Evolutionary conservation across 495 filamentous ascomycete genomes (phyloP).

Genomic region (Terfezia boudieri): DNA sequence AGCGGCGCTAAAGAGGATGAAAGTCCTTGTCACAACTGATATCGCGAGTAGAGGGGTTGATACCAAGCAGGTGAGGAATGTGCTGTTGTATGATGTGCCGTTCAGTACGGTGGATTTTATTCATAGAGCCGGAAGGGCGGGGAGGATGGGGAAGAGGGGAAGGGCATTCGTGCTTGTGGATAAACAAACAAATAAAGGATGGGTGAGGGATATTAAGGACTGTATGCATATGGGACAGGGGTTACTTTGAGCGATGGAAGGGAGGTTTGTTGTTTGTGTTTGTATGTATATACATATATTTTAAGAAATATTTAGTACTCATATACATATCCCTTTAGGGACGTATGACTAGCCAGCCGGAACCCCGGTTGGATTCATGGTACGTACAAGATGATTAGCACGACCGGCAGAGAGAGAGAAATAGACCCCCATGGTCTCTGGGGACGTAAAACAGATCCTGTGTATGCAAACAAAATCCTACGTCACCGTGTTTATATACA

Average conservation of each 20-base stretch:
- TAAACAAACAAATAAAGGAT: conserved; percentile 61
- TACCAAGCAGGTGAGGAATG: conserved; percentile 73
- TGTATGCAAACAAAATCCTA: too few relatives aligned
- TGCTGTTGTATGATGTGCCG: conserved; percentile 85
- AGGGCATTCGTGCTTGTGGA: conserved; percentile 77
- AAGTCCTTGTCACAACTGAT: conserved; percentile 86
- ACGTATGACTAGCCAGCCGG: too few relatives aligned
- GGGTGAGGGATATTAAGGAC: conserved; percentile 47
- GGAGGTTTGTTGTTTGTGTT: too few relatives aligned
- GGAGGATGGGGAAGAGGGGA: conserved; percentile 78
- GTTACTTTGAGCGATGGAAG: background rate
- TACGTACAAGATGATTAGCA: too few relatives aligned
- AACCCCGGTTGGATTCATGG: too few relatives aligned
- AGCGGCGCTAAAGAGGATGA: conserved; percentile 34
- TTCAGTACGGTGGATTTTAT: conserved; percentile 95
- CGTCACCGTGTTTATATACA: too few relatives aligned
- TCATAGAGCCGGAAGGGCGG: conserved; percentile 74
- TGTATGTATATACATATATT: too few relatives aligned
- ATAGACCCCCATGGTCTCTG: too few relatives aligned
- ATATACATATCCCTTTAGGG: too few relatives aligned
- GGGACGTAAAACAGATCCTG: too few relatives aligned
- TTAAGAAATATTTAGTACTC: too few relatives aligned
- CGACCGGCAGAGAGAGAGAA: too few relatives aligned
- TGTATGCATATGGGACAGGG: conserved; percentile 5
- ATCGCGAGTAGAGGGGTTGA: conserved; percentile 83